phyloP scores from a whole-genome alignment of 306 rosid genomes.

The Canavalia gladiata region DNA sequence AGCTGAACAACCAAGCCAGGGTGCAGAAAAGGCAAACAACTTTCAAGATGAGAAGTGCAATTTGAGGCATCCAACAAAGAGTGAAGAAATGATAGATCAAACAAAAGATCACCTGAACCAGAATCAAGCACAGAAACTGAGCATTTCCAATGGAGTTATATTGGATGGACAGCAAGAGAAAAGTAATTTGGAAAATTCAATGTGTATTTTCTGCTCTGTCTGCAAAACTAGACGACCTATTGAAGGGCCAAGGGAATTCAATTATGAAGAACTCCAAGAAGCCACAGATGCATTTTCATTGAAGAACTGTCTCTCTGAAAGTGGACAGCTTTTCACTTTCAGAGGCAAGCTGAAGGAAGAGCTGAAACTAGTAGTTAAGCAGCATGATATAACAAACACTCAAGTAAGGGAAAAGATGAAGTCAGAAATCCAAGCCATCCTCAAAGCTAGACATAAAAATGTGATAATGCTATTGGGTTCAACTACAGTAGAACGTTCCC shows the following conservation, averaged over 20 bases:
- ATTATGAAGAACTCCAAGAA: constrained; percentile 62
- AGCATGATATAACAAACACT: constrained; percentile 61
- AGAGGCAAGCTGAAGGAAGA: constrained; percentile 62
- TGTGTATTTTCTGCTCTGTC: constrained; percentile 55
- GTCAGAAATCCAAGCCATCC: constrained; percentile 66
- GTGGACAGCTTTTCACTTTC: constrained; percentile 59
- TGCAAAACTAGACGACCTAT: constrained; percentile 68
- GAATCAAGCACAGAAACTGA: constrained; percentile 35
- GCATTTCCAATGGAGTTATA: constrained; percentile 38
- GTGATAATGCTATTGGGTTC: constrained; percentile 78
- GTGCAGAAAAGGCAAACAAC: constrained; percentile 10
- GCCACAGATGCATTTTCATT: constrained; percentile 72
- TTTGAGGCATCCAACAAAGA: constrained; percentile 1
- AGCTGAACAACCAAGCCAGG: constrained; percentile 15
- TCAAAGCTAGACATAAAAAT: constrained; percentile 80
- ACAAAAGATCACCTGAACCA: constrained; percentile 23
- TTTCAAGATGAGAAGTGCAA: constrained; percentile 8
- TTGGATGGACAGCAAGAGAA: constrained; percentile 25
- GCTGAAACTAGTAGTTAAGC: constrained; percentile 73
- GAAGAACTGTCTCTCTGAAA: constrained; percentile 65
- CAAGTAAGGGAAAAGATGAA: constrained; percentile 68
- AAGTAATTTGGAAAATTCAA: constrained; percentile 35
- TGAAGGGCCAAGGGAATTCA: constrained; percentile 65
- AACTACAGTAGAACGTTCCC: constrained; percentile 56
- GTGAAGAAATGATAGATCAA: constrained; percentile 37